phyloP scores from a whole-genome alignment of 202 grass and related monocot genomes.

The Hordeum pubiflorum region DNA sequence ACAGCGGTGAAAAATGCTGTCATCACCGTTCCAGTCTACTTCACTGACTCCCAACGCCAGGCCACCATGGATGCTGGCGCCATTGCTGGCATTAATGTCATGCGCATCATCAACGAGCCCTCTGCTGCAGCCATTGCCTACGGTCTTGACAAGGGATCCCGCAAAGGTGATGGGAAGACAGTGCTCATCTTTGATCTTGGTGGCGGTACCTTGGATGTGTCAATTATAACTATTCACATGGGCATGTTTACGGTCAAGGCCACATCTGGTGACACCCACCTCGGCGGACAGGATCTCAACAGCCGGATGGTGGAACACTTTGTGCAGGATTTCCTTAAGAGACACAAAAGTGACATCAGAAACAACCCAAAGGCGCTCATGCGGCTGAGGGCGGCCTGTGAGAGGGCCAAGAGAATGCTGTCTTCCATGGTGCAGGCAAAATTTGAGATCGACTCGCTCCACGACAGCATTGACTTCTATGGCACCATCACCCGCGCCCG shows the following conservation, averaged over 20 bases:
- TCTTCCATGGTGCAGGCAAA: constrained; percentile 66
- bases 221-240: not conserved
- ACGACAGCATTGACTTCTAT: constrained; percentile 80
- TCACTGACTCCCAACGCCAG: constrained; percentile 1
- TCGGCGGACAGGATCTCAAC: not conserved
- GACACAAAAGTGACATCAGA: constrained; percentile 44
- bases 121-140: constrained; percentile 6
- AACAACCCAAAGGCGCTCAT: constrained; percentile 56
- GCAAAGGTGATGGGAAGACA: not conserved
- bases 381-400: constrained; percentile 54
- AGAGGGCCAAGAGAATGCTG: constrained; percentile 68
- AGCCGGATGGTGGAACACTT: constrained; percentile 6
- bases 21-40: constrained; percentile 9
- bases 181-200: constrained; percentile 9
- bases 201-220: not conserved
- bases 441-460: constrained; percentile 75
- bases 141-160: not conserved
- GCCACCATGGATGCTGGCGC: not conserved
- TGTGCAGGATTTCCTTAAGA: constrained; percentile 8
- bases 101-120: constrained; percentile 10
- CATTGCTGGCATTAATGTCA: not conserved
- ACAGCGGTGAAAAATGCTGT: not conserved
- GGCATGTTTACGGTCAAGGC: not conserved
- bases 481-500: constrained; percentile 54
- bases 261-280: constrained; percentile 12